phyloP scores from a whole-genome alignment of 2,329 filamentous ascomycete genomes.

The Madurella fahalii region DNA sequence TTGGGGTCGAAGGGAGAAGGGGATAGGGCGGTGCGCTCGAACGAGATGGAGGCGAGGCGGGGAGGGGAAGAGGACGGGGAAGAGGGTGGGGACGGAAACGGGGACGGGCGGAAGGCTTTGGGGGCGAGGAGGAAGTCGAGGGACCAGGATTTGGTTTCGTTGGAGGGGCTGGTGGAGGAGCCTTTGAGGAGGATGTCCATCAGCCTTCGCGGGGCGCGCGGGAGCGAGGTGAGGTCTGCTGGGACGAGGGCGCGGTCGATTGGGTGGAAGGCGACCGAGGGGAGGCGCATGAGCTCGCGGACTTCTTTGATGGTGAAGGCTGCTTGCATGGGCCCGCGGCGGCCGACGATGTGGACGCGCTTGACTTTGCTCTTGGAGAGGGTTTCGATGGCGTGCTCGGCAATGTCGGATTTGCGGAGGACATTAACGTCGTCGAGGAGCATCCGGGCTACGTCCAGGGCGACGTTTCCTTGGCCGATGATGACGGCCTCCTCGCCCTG shows the following conservation, averaged over 20 bases:
- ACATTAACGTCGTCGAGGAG: constrained; percentile 71
- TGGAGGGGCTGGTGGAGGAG: constrained; percentile 44
- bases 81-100: constrained; percentile 46
- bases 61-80: constrained; percentile 61
- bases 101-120: constrained; percentile 56
- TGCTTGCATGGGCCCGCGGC: constrained; percentile 86
- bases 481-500: constrained; percentile 78
- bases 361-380: constrained; percentile 70
- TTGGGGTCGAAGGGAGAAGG: constrained; percentile 50
- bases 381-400: constrained; percentile 72
- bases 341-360: constrained; percentile 80
- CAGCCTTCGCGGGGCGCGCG: constrained; percentile 70
- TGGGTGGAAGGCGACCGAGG: constrained; percentile 66
- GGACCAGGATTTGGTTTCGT: constrained; percentile 68
- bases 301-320: constrained; percentile 95
- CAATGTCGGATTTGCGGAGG: constrained; percentile 81
- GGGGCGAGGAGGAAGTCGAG: constrained; percentile 84
- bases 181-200: constrained; percentile 80
- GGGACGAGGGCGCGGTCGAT: constrained; percentile 66
- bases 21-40: constrained; percentile 46
- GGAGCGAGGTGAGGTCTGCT: constrained; percentile 61
- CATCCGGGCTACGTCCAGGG: constrained; percentile 86
- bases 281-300: constrained; percentile 78
- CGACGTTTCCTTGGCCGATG: constrained; percentile 94
- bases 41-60: too few species aligned